Conservation (phyloP, 1,284 basidiomycete species). For the Leccinum huronense region DNA sequence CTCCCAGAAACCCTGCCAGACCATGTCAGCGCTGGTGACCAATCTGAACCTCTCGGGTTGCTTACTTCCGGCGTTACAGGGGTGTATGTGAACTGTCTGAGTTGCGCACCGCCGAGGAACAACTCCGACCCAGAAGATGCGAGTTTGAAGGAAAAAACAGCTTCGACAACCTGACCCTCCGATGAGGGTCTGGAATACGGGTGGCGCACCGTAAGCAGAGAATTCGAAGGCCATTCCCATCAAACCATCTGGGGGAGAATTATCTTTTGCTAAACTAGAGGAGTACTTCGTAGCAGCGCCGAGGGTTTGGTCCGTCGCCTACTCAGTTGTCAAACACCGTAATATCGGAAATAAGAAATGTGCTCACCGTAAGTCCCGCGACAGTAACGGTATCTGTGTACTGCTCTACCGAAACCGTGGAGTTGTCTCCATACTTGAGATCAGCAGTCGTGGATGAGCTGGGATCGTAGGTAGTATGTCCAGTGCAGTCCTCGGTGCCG, state of each 20-base stretch:
- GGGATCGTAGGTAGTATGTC: slow-evolving; percentile 35
- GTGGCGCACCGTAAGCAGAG: slow-evolving; percentile 9
- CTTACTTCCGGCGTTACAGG: slow-evolving; percentile 41
- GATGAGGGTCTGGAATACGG: slow-evolving; percentile 22
- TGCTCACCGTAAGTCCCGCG: slow-evolving; percentile 18
- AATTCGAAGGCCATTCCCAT: slow-evolving; percentile 24
- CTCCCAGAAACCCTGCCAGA: slow-evolving; percentile 32
- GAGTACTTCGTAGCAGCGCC: slow-evolving; percentile 19
- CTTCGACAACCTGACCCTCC: slow-evolving; percentile 24
- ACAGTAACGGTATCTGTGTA: slow-evolving; percentile 35
- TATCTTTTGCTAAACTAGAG: neutral
- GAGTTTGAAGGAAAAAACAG: slow-evolving; percentile 43
- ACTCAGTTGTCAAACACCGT: slow-evolving; percentile 7
- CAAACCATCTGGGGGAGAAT: slow-evolving; percentile 22
- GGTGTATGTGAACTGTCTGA: slow-evolving; percentile 15
- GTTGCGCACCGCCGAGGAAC: slow-evolving; percentile 40
- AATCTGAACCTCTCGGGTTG: slow-evolving; percentile 11
- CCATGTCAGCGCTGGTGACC: neutral
- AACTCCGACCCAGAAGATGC: slow-evolving; percentile 40
- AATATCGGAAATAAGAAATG: slow-evolving; percentile 5
- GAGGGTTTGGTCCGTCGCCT: slow-evolving; percentile 18
- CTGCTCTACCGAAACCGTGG: slow-evolving; percentile 32
- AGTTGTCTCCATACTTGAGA: slow-evolving; percentile 22
- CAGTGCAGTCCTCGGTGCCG: slow-evolving; percentile 11
- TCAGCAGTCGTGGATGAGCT: slow-evolving; percentile 29